A percentile compares a stretch with the other conserved stretches of the same genome.
These are phyloP conservation scores for Cubamyces sp. DNA, from an alignment of 768 basidiomycete species.

Conservation along the genomic window DNA sequence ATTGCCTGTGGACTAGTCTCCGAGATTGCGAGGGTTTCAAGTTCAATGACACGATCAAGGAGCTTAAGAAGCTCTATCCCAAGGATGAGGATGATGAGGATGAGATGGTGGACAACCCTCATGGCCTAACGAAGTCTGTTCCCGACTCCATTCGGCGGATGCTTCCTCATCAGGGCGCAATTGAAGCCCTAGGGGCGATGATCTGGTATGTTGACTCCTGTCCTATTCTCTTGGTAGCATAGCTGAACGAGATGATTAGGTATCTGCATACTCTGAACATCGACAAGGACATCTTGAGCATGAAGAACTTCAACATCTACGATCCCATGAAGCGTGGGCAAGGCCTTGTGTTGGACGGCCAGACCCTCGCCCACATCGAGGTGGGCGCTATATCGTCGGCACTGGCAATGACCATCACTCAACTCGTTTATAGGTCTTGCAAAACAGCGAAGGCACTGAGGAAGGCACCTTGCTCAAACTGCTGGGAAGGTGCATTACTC, in stretches of 20 bases:
- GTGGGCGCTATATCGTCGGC: constrained; percentile 41
- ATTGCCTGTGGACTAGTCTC: constrained; percentile 89
- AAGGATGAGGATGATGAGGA: constrained; percentile 44
- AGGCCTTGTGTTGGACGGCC: constrained; percentile 88
- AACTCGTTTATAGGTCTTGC: constrained; percentile 57
- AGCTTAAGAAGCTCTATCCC: constrained; percentile 70
- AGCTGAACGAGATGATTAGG: constrained; percentile 42
- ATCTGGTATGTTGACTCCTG: constrained; percentile 63
- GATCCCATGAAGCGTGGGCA: constrained; percentile 93
- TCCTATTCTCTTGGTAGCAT: constrained; percentile 37
- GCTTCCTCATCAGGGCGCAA: constrained; percentile 64
- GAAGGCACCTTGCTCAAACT: constrained; percentile 89
- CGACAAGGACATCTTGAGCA: constrained; percentile 91
- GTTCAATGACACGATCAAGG: constrained; percentile 69
- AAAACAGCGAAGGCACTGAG: constrained; percentile 92
- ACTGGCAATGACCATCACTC: constrained; percentile 1
- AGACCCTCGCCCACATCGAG: constrained; percentile 94
- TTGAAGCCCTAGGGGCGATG: constrained; percentile 89
- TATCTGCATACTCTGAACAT: constrained; percentile 93
- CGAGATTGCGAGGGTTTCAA: constrained; percentile 81
- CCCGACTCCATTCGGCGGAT: constrained; percentile 80
- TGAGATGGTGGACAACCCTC: constrained; percentile 52
- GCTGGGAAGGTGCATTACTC: constrained; percentile 83
- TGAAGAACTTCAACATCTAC: constrained; percentile 97
- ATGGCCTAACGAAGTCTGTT: constrained; percentile 42